Conservation (phyloP, 371 early-diverging fungal genomes). For the Lichtheimia ramosa region DNA sequence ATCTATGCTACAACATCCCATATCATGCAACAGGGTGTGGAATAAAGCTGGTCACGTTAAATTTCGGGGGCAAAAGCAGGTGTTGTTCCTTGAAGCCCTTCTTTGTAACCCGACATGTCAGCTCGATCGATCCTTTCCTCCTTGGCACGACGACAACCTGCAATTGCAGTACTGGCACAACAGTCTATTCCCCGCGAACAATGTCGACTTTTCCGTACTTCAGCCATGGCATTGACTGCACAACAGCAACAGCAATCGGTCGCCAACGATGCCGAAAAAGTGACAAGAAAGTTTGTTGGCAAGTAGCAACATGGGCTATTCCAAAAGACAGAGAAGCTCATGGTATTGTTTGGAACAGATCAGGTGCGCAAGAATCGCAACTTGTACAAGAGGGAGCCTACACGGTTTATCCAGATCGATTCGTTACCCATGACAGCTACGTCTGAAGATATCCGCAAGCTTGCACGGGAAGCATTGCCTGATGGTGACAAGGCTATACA, state of each 20-base stretch:
- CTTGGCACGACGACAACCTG: slow-evolving; percentile 6
- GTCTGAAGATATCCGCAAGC: slow-evolving; percentile 40
- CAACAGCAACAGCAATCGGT: background rate
- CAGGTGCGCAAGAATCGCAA: slow-evolving; percentile 15
- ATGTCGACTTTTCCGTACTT: slow-evolving; percentile 4
- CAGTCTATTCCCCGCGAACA: background rate
- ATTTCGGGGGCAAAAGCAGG: background rate
- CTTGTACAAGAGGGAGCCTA: slow-evolving; percentile 14
- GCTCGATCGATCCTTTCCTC: background rate
- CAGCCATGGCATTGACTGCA: background rate
- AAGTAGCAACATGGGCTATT: background rate
- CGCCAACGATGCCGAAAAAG: background rate
- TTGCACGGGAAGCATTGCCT: slow-evolving; percentile 43
- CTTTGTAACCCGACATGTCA: slow-evolving; percentile 3
- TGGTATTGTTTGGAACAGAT: background rate
- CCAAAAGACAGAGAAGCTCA: background rate
- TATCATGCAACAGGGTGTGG: background rate
- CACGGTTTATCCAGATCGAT: slow-evolving; percentile 36
- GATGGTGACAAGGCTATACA: slow-evolving; percentile 37
- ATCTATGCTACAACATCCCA: too few species aligned
- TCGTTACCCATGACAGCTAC: slow-evolving; percentile 39
- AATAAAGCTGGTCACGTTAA: background rate
- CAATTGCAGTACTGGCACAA: background rate
- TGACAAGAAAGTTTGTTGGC: slow-evolving; percentile 15
- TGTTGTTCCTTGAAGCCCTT: background rate